These are phyloP conservation scores for Sisymbrium altissimum DNA, from an alignment of 345 rosid genomes.

Conservation along the genomic window DNA sequence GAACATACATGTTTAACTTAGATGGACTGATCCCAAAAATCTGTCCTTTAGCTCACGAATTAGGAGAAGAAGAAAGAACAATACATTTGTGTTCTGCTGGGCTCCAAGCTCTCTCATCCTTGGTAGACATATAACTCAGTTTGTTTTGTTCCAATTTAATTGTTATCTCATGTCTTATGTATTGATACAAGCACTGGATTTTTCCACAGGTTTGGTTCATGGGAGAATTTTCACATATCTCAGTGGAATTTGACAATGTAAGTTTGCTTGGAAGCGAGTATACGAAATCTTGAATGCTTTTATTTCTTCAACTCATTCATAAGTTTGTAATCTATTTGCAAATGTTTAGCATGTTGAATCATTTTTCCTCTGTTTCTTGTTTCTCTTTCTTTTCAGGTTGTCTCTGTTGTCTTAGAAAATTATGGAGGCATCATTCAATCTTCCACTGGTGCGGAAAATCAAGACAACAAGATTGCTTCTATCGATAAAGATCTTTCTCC, in stretches of 20 bases:
- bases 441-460: constrained; percentile 20
- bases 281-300: neutral
- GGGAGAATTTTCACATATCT: constrained; percentile 72
- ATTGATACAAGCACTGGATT: neutral
- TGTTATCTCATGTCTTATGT: neutral
- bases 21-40: constrained; percentile 68
- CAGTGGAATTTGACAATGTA: constrained; percentile 66
- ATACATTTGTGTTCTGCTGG: constrained; percentile 51
- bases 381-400: constrained; percentile 43
- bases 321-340: neutral
- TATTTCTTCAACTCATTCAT: neutral
- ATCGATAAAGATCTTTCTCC: constrained; percentile 31
- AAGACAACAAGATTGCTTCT: constrained; percentile 29
- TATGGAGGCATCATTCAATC: constrained; percentile 37
- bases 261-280: constrained; percentile 26
- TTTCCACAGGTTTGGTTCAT: constrained; percentile 63
- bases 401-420: constrained; percentile 68
- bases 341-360: neutral
- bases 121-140: constrained; percentile 39
- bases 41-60: constrained; percentile 55
- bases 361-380: neutral
- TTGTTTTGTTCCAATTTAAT: neutral
- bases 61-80: constrained; percentile 48
- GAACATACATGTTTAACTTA: constrained; percentile 68
- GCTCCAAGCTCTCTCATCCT: constrained; percentile 61